Base-by-base conservation (phyloP, 106 monocot species). In the Dactylorhiza incarnata region DNA sequence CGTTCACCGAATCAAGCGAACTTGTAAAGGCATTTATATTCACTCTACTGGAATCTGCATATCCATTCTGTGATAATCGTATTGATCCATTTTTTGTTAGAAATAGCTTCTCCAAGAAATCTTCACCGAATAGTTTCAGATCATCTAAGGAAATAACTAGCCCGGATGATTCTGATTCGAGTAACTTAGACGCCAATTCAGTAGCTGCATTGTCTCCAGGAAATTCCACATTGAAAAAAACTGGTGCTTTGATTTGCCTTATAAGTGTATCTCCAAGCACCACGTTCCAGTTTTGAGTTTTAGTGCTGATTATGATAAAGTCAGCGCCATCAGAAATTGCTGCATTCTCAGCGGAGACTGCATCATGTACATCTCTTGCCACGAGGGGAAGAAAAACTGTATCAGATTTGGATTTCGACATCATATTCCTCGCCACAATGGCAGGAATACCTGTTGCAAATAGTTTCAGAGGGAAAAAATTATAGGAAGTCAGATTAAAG, bases 341-440 rank as follows among this genome's bases (percentile, higher is more conserved):
- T 61, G 97, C 94, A 67, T 19, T 83, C 80, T 81, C 25, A 68
- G 97, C 94, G 74, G 87, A 76, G 26, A 78, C 62, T 63, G 75
- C 61, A 75, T 78, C 79, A 72, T 82, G 81, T 15, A 94, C 83
- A 15, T n/a, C 83, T 86, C 91, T 89, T 82, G 89, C 97, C 25
- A 97, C 97, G 43, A 97, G 59, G 15, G 97, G 97, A 23, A 94
- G 87, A 77, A 87, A 87, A 45, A 97, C 85, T 54, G 89, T 73
- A 75, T 91, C 94, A 54, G 84, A 77, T 61, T 84, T 86, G 45
- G 97, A 91, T 71, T 85, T 84, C 82, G 82, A 89, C 97, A 97
- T 83, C 97, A 94, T 94, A 68, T 85, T 86, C 83, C 89, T 91
- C 16, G 97, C 97, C 75, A 97, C 86, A 75, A 94, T 89, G 15